These are phyloP conservation scores for Paspalum vaginatum DNA, from an alignment of 176 grass and related monocot genomes.

Conservation along the genomic window DNA sequence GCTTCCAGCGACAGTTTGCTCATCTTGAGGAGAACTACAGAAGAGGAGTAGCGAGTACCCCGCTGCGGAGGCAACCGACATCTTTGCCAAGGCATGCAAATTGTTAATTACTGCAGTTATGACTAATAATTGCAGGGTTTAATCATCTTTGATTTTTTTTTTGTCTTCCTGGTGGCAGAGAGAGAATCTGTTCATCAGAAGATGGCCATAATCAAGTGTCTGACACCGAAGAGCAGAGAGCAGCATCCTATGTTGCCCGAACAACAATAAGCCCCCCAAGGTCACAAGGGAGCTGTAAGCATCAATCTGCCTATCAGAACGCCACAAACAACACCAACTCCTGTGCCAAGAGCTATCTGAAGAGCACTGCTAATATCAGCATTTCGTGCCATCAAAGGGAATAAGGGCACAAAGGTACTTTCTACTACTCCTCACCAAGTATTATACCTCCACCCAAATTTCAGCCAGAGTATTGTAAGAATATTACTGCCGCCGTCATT, in stretches of 20 bases:
- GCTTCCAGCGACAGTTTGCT: slow-evolving; percentile 85
- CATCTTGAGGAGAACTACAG: slow-evolving; percentile 84
- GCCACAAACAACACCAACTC: slow-evolving; percentile 2
- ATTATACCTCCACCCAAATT: neutral
- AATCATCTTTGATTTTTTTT: slow-evolving; percentile 9
- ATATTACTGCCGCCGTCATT: neutral
- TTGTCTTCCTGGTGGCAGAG: slow-evolving; percentile 50
- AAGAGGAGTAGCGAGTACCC: slow-evolving; percentile 68
- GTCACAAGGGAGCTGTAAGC: slow-evolving; percentile 32
- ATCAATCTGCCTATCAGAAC: slow-evolving; percentile 34
- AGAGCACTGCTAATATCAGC: slow-evolving; percentile 58
- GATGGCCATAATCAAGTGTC: slow-evolving; percentile 34
- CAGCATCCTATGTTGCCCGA: slow-evolving; percentile 51
- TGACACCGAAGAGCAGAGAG: slow-evolving; percentile 51
- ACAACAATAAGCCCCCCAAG: slow-evolving; percentile 57
- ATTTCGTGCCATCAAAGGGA: slow-evolving; percentile 53
- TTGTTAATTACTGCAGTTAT: neutral
- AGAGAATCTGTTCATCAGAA: slow-evolving; percentile 67
- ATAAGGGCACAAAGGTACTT: slow-evolving; percentile 53
- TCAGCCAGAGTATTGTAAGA: neutral
- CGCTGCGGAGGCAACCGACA: slow-evolving; percentile 62
- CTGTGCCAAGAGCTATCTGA: slow-evolving; percentile 37
- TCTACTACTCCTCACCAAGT: neutral
- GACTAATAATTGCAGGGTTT: slow-evolving; percentile 14
- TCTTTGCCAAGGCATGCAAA: slow-evolving; percentile 81